Evolutionary conservation across 495 filamentous ascomycete species (phyloP).

Genomic region (Alectoria sarmentosa): DNA sequence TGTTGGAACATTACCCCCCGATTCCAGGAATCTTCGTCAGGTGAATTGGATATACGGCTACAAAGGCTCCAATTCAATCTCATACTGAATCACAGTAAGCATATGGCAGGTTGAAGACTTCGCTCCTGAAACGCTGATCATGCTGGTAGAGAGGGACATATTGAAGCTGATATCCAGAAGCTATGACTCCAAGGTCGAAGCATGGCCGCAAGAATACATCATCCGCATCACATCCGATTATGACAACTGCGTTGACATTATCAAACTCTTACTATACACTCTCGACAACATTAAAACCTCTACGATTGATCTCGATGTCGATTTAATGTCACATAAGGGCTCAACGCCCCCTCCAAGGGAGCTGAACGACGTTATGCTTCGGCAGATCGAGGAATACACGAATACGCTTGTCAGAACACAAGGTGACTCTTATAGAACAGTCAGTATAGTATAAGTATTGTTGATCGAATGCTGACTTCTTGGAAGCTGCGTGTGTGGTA

Average conservation of each 20-base stretch:
- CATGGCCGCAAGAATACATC: slow-evolving; percentile 32
- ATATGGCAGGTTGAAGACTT: neutral
- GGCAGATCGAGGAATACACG: slow-evolving; percentile 18
- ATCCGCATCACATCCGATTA: slow-evolving; percentile 39
- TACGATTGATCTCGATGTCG: slow-evolving; percentile 17
- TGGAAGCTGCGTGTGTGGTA: slow-evolving; percentile 16
- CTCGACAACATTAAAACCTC: slow-evolving; percentile 32
- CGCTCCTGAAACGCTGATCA: slow-evolving; percentile 28
- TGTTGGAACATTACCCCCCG: slow-evolving; percentile 38
- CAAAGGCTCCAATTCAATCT: slow-evolving; percentile 19
- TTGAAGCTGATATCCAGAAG: slow-evolving; percentile 39
- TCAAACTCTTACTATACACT: slow-evolving; percentile 38
- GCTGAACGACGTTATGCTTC: slow-evolving; percentile 5
- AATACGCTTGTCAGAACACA: slow-evolving; percentile 14
- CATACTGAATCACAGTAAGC: slow-evolving; percentile 23
- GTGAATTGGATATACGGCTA: slow-evolving; percentile 38
- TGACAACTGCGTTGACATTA: slow-evolving; percentile 34
- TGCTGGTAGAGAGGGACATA: slow-evolving; percentile 34
- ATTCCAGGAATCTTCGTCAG: slow-evolving; percentile 30
- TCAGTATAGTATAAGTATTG: neutral
- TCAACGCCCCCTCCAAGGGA: neutral
- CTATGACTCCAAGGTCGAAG: slow-evolving; percentile 38
- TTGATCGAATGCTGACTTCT: neutral
- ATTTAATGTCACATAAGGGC: slow-evolving; percentile 18
- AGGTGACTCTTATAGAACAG: neutral